Conservation (phyloP, 805 yeast species). For the Schwanniomyces polymorphus region DNA sequence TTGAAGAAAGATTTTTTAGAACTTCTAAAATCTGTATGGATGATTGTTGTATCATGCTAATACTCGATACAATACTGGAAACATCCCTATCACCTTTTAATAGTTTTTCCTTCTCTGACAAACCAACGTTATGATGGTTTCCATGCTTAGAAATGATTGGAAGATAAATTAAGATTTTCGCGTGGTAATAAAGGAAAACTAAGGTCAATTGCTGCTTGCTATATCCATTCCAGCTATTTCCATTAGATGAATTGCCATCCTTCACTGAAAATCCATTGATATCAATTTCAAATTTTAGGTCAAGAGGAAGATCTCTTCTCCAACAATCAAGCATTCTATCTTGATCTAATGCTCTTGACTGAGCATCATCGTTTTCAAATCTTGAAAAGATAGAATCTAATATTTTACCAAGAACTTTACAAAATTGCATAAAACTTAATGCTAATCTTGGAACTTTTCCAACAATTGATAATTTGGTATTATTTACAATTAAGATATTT, state of each 20-base stretch:
- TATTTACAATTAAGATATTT: slow-evolving; percentile 59
- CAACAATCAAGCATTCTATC: slow-evolving; percentile 79
- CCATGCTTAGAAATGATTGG: slow-evolving; percentile 44
- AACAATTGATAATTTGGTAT: slow-evolving; percentile 58
- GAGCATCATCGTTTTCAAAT: slow-evolving; percentile 35
- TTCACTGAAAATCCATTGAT: slow-evolving; percentile 50
- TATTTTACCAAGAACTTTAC: slow-evolving; percentile 72
- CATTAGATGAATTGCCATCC: slow-evolving; percentile 16
- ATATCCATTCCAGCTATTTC: slow-evolving; percentile 22
- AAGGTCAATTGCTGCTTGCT: slow-evolving; percentile 53
- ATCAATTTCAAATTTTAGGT: slow-evolving; percentile 64
- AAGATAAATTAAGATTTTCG: slow-evolving; percentile 40
- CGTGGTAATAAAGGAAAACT: slow-evolving; percentile 45
- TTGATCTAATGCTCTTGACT: slow-evolving; percentile 23
- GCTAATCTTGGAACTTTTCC: slow-evolving; percentile 70
- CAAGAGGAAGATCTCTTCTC: slow-evolving; percentile 67
- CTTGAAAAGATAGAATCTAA: slow-evolving; percentile 71
- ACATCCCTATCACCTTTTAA: slow-evolving; percentile 36
- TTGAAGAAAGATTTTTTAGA: slow-evolving; percentile 38
- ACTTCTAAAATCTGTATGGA: slow-evolving; percentile 59
- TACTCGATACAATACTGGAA: slow-evolving; percentile 46
- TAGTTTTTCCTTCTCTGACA: slow-evolving; percentile 36
- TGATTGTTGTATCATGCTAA: slow-evolving; percentile 68
- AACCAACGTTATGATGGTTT: slow-evolving; percentile 40
- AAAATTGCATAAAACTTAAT: slow-evolving; percentile 62